Conservation (phyloP, 169 alveolate species). For the Plasmodium blacklocki region DNA sequence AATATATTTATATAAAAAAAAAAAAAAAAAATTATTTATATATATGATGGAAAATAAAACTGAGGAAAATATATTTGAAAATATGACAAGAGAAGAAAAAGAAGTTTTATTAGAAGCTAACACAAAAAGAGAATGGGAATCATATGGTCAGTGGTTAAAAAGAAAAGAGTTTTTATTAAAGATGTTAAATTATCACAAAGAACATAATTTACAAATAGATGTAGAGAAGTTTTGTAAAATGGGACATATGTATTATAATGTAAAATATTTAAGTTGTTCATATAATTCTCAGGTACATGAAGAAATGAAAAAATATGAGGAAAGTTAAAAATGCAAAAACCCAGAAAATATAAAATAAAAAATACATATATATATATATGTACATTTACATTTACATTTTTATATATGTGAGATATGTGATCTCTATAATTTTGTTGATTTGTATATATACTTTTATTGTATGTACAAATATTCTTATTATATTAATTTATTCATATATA, state of each 20-base stretch:
- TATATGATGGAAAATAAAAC: neutral
- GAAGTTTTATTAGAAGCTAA: slow-evolving; percentile 59
- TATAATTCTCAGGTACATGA: slow-evolving; percentile 30
- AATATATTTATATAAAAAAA: too few relatives aligned
- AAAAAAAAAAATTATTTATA: too few relatives aligned
- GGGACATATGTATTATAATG: slow-evolving; percentile 76
- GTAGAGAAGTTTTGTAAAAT: slow-evolving; percentile 69
- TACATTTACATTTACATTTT: neutral
- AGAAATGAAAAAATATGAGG: slow-evolving; percentile 50
- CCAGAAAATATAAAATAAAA: slow-evolving; percentile 26
- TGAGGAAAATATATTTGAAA: slow-evolving; percentile 7
- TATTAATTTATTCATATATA: too few relatives aligned
- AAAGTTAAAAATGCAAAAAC: slow-evolving; percentile 24
- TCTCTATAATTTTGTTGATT: too few relatives aligned
- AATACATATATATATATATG: neutral
- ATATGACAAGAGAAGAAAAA: slow-evolving; percentile 41
- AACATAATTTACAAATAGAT: slow-evolving; percentile 41
- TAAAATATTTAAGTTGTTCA: slow-evolving; percentile 59
- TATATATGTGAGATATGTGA: neutral
- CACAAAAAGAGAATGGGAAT: slow-evolving; percentile 68
- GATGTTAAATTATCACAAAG: slow-evolving; percentile 69
- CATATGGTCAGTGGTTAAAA: slow-evolving; percentile 70
- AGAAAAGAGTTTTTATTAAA: slow-evolving; percentile 73
- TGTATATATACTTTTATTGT: too few relatives aligned
- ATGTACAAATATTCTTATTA: too few relatives aligned